Base-by-base conservation (phyloP, 306 rosid genomes). In the Quercus parvula region DNA sequence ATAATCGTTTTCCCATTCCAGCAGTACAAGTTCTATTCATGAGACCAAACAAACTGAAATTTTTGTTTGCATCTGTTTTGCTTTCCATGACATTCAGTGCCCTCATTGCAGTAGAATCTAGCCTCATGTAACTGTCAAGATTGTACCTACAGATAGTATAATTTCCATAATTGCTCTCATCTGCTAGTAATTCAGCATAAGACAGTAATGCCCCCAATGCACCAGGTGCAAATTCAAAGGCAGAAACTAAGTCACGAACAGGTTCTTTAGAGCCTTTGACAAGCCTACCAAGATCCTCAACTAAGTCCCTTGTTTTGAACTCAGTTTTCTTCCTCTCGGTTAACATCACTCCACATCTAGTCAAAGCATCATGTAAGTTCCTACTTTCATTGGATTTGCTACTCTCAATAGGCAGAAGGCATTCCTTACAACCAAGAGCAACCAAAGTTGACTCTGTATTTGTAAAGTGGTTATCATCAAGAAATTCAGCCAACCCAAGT, bases 21-120 rank as follows among this genome's bases (percentile, higher is more conserved):
- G 96, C 98, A 15, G 99, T 91, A 86, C 99, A 95, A 56, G 99
- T 95, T 81, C 97, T 91, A 78, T 95, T 95, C 96, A 95, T 79
- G 62, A 93, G 97, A 82, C 99, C 99, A 87, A 90, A 90, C 87
- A 95, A 82, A 84, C 99, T 95, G 81, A 95, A 95, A 81, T 93
- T 95, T 81, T 95, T 95, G 90, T 93, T 95, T 74, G 98, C 99
- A 87, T 93, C 97, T 24, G 96, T 86, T 89, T 90, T 95, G 86
- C 93, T 91, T 85, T 93, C 98, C 67, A 95, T 78, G 84, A 95
- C 90, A 79, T 95, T 95, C 30, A 95, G 92, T 22, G 99, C 98
- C 83, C 92, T 90, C 90, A 91, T 90, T 70, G 97, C 99, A 24
- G 98, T 97, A 85, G 94, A 90, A 83, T 95, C 98, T 86, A 95